Conservation (phyloP, 768 basidiomycete genomes). For the Floccularia luteovirens region DNA sequence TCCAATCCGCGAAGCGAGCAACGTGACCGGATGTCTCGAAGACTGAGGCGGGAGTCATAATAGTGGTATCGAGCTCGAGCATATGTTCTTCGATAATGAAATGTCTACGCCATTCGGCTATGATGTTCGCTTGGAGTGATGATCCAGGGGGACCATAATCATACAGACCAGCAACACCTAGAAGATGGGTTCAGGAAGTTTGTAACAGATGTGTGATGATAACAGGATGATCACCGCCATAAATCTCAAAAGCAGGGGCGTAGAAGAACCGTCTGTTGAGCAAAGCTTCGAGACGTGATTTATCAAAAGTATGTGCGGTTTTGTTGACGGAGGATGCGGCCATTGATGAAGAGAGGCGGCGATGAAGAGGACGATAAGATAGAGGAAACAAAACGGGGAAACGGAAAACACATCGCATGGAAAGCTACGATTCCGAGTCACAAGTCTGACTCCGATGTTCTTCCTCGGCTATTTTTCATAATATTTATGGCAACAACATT, state of each 20-base stretch:
- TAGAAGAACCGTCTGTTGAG: constrained; percentile 94
- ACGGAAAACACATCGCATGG: too few relatives aligned
- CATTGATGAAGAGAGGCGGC: constrained; percentile 22
- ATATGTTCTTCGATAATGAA: constrained; percentile 98
- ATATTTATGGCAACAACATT: too few relatives aligned
- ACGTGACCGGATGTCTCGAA: constrained; percentile 98
- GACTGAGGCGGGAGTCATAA: constrained; percentile 92
- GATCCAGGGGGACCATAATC: constrained; percentile 98
- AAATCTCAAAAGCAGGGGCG: constrained; percentile 98
- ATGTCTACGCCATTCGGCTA: constrained; percentile 93
- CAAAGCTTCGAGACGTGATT: constrained; percentile 74
- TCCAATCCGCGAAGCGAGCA: constrained; percentile 98
- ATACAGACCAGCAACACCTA: constrained; percentile 95
- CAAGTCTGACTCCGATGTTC: too few relatives aligned
- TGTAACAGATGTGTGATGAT: not conserved
- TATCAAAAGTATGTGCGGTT: constrained; percentile 82
- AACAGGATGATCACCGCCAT: constrained; percentile 86
- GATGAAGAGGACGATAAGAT: constrained; percentile 22
- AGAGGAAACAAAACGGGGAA: too few relatives aligned
- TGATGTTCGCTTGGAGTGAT: constrained; percentile 92
- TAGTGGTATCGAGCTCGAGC: constrained; percentile 97
- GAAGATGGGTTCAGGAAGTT: not conserved
- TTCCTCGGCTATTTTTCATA: too few relatives aligned
- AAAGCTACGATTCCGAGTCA: too few relatives aligned
- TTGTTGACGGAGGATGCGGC: constrained; percentile 59